These are phyloP conservation scores for Hyaloperonospora brassicae DNA, from an alignment of 352 stramenopile genomes.

Conservation along the genomic window DNA sequence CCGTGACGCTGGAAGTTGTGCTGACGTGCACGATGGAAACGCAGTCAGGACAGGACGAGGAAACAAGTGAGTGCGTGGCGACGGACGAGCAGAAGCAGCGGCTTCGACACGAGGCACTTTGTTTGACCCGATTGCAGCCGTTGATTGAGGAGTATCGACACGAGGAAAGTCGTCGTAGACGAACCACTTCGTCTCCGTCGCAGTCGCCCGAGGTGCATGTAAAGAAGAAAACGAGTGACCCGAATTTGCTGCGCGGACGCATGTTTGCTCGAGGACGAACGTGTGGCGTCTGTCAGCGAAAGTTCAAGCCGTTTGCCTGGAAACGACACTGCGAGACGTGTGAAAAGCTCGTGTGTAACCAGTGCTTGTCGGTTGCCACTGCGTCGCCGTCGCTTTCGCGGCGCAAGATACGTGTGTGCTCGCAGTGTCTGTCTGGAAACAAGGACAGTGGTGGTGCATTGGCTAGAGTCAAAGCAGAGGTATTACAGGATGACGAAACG, in stretches of 20 bases:
- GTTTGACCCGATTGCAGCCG: conserved; percentile 47
- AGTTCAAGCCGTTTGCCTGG: conserved; percentile 70
- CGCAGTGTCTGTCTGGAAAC: conserved; percentile 49
- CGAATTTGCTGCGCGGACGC: conserved; percentile 13
- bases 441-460: conserved; percentile 17
- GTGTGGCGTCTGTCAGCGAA: conserved; percentile 52
- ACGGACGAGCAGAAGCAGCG: conserved; percentile 39
- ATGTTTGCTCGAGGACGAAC: conserved; percentile 16
- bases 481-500: conserved; percentile 2
- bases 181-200: not conserved
- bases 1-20: conserved; percentile 56
- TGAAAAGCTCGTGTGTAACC: conserved; percentile 47
- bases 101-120: conserved; percentile 45
- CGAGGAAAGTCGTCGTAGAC: conserved; percentile 17
- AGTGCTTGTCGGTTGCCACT: conserved; percentile 52
- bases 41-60: conserved; percentile 1
- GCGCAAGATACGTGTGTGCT: conserved; percentile 65
- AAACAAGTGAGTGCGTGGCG: conserved; percentile 13
- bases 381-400: conserved; percentile 40
- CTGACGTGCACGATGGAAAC: conserved; percentile 38
- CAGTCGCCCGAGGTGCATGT: conserved; percentile 14
- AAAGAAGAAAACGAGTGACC: conserved; percentile 26
- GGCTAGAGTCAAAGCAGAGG: conserved; percentile 10
- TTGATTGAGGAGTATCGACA: conserved; percentile 41
- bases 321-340: conserved; percentile 64